Conservation (phyloP, 306 rosid genomes). For the Citrullus amarus region DNA sequence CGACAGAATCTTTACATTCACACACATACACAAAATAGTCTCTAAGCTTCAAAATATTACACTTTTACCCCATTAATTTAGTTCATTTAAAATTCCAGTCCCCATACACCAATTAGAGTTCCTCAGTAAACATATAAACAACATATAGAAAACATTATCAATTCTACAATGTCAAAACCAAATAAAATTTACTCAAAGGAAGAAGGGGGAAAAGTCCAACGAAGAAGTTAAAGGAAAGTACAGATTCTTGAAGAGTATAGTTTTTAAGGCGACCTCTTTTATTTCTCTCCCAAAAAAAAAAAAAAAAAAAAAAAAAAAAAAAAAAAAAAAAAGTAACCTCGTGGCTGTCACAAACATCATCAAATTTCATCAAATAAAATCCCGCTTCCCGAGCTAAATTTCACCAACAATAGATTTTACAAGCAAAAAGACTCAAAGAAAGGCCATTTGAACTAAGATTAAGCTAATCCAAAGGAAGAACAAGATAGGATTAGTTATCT, state of each 20-base stretch:
- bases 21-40: too few species aligned
- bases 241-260: not conserved
- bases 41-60: too few species aligned
- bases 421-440: conserved; percentile 1
- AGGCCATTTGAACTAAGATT: conserved; percentile 5
- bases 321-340: not conserved
- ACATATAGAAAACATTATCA: not conserved
- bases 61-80: too few species aligned
- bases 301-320: not conserved
- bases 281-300: not conserved
- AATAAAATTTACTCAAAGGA: not conserved
- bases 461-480: conserved; percentile 8
- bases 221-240: not conserved
- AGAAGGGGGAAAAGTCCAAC: not conserved
- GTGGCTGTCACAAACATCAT: not conserved
- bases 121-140: not conserved
- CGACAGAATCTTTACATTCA: not conserved
- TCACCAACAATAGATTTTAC: not conserved
- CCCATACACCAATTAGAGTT: too few species aligned
- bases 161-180: not conserved
- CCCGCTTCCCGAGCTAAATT: conserved; percentile 4
- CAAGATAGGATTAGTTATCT: not conserved
- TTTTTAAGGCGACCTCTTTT: not conserved
- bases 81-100: too few species aligned
- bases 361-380: conserved; percentile 1